Percentiles rank a stretch among this genome's conserved stretches.
These are phyloP conservation scores for Pichia inconspicua DNA, from an alignment of 1,139 yeast genomes.

Conservation along the genomic window DNA sequence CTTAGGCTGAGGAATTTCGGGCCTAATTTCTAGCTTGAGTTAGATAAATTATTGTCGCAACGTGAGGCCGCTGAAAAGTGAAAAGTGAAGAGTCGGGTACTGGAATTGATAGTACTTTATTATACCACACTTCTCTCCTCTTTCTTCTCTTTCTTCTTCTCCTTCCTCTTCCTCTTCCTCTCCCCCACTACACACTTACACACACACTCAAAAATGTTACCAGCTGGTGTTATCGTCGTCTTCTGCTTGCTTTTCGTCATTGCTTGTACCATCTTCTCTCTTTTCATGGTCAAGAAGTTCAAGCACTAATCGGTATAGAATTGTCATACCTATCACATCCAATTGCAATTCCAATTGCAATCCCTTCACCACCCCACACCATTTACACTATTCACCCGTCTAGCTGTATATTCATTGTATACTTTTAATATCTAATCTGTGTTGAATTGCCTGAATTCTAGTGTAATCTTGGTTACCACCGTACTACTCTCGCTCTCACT, in stretches of 20 bases:
- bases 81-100: no score
- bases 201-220: slow-evolving; percentile 23
- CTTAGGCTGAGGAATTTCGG: no score
- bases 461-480: no score
- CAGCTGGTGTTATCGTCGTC: slow-evolving; percentile 34
- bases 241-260: slow-evolving; percentile 30
- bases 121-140: not conserved
- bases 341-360: no score
- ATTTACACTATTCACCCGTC: not conserved
- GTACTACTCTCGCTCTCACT: no score
- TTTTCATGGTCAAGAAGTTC: slow-evolving; percentile 25
- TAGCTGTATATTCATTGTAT: not conserved
- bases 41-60: no score
- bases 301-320: slow-evolving; percentile 21
- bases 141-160: not conserved
- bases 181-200: not conserved
- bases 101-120: not conserved
- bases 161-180: not conserved
- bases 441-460: not conserved
- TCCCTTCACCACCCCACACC: not conserved
- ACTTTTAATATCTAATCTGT: not conserved
- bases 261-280: slow-evolving; percentile 24
- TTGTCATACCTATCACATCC: no score
- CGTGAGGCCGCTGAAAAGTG: no score
- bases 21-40: no score